Evolutionary conservation across 2,329 filamentous ascomycete genomes (phyloP).

Genomic region (Macroventuria anomochaeta): DNA sequence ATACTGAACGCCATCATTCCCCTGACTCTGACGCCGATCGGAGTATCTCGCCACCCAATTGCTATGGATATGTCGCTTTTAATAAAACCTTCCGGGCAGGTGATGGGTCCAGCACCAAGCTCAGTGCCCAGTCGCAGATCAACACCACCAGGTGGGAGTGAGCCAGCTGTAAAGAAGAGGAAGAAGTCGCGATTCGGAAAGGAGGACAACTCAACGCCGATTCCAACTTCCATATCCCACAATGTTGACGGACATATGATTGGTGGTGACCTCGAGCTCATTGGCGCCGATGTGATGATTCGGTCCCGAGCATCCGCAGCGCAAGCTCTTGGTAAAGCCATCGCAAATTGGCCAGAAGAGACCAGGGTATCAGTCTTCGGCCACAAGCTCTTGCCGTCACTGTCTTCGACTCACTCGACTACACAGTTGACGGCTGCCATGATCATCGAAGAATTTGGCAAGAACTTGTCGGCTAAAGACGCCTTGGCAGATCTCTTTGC

Average conservation of each 20-base stretch:
- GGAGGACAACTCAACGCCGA: constrained; percentile 59
- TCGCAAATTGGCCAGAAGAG: constrained; percentile 74
- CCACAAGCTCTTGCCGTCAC: constrained; percentile 66
- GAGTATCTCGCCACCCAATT: constrained; percentile 86
- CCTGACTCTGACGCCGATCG: constrained; percentile 87
- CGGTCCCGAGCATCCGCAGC: constrained; percentile 89
- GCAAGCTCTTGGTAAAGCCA: constrained; percentile 82
- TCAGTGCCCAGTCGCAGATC: constrained; percentile 36
- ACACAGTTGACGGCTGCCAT: constrained; percentile 85
- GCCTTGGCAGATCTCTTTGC: constrained; percentile 65
- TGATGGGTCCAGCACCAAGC: constrained; percentile 65
- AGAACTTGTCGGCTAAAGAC: constrained; percentile 53
- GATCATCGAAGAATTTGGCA: constrained; percentile 87
- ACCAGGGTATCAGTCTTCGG: constrained; percentile 69
- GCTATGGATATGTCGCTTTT: constrained; percentile 91
- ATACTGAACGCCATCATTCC: constrained; percentile 84
- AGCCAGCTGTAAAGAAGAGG: constrained; percentile 75
- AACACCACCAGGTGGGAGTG: constrained; percentile 44
- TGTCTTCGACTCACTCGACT: constrained; percentile 78
- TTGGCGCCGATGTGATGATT: constrained; percentile 86
- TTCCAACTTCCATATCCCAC: constrained; percentile 69
- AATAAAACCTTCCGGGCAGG: constrained; percentile 89
- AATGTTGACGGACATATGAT: constrained; percentile 99
- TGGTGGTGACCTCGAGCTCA: constrained; percentile 92
- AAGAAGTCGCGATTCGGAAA: constrained; percentile 82